A percentile compares a stretch with the other conserved stretches of the same genome.
Conservation (phyloP, 2,329 filamentous ascomycete species). For the Exophiala calicioides region DNA sequence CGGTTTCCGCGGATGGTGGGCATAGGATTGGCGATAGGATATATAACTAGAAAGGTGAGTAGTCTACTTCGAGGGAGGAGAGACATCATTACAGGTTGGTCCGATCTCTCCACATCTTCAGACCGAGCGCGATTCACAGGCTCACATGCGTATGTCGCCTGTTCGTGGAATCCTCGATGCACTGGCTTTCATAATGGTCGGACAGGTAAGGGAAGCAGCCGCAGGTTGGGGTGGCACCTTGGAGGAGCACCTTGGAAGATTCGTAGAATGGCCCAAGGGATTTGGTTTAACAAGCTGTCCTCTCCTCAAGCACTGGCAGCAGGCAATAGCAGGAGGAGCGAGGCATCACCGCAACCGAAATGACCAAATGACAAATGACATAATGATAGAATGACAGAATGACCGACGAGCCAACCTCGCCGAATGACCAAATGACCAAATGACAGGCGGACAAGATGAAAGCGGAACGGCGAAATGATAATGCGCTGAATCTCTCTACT, state of each 20-base stretch:
- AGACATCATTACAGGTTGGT: slow-evolving; percentile 79
- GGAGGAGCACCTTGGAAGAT: neutral
- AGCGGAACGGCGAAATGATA: slow-evolving; percentile 3
- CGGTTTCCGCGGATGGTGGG: slow-evolving; percentile 89
- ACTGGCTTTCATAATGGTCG: slow-evolving; percentile 19
- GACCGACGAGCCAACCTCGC: too few species aligned
- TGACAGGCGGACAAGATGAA: too few species aligned
- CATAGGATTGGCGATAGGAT: slow-evolving; percentile 97
- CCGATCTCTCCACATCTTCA: slow-evolving; percentile 96
- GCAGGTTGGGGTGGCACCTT: neutral
- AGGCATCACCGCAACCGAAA: too few species aligned
- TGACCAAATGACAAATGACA: too few species aligned
- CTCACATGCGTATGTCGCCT: slow-evolving; percentile 16
- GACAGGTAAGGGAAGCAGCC: neutral
- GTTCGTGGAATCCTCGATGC: neutral
- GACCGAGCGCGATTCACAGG: slow-evolving; percentile 37
- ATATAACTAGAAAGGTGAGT: slow-evolving; percentile 70
- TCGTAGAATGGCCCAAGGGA: too few species aligned
- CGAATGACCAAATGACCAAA: neutral
- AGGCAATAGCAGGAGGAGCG: too few species aligned
- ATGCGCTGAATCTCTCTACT: slow-evolving; percentile 1
- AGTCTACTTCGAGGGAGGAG: slow-evolving; percentile 15
- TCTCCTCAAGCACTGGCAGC: neutral
- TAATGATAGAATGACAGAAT: too few species aligned
- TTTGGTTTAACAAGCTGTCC: slow-evolving; percentile 1